Percentiles rank a stretch among this genome's conserved stretches.
phyloP scores from a whole-genome alignment of 1,284 basidiomycete species.

The Cyathus olla region DNA sequence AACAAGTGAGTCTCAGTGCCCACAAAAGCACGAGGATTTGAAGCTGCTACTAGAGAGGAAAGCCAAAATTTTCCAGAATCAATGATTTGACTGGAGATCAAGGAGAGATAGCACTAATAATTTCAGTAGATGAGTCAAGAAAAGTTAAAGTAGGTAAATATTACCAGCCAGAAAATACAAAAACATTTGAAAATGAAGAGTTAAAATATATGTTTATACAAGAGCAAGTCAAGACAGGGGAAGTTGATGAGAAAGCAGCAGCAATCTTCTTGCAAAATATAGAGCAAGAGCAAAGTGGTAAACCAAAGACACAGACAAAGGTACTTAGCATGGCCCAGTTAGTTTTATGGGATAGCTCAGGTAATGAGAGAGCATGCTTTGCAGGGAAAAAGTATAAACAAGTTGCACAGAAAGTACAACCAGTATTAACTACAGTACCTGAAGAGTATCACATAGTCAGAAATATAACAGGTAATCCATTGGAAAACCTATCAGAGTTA shows the following conservation, averaged over 20 bases:
- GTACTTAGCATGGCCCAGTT: too few relatives aligned
- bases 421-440: neutral
- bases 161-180: neutral
- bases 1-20: conserved; percentile 19
- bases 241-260: neutral
- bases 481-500: neutral
- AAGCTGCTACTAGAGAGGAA: neutral
- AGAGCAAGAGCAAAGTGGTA: neutral
- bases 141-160: neutral
- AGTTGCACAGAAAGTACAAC: neutral
- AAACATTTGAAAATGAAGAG: neutral
- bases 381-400: conserved; percentile 1
- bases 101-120: conserved; percentile 18
- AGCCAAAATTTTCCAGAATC: conserved; percentile 11
- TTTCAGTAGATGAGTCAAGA: neutral
- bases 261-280: neutral
- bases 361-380: neutral
- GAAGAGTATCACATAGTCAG: neutral
- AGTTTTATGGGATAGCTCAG: too few relatives aligned
- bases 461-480: neutral
- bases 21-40: conserved; percentile 2
- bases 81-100: conserved; percentile 15
- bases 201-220: neutral
- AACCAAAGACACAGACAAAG: neutral
- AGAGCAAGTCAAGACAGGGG: neutral